Conservation (phyloP, 306 rosid species). For the Acacia acuminata region DNA sequence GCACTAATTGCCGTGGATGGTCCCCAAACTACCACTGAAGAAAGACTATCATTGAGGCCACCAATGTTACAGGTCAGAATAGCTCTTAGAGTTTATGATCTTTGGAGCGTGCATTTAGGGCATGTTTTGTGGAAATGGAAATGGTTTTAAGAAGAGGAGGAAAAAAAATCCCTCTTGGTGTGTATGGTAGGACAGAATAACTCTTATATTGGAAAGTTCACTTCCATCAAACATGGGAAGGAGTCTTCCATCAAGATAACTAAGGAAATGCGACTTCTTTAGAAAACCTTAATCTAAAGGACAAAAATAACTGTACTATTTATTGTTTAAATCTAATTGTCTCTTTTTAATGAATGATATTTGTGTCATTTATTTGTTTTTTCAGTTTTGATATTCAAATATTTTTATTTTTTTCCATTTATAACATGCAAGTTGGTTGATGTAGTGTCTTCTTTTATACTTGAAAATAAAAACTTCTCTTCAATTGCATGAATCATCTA, state of each 20-base stretch:
- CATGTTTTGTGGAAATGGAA: neutral
- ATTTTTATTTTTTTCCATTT: too few species aligned
- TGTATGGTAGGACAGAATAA: neutral
- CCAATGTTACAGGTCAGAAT: conserved; percentile 93
- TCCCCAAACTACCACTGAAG: conserved; percentile 64
- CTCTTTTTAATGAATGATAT: too few species aligned
- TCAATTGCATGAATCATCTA: neutral
- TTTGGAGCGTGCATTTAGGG: conserved; percentile 17
- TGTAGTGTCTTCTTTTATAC: conserved; percentile 18
- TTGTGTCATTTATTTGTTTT: too few species aligned
- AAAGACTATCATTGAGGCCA: conserved; percentile 81
- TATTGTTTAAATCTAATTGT: too few species aligned
- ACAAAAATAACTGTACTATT: too few species aligned
- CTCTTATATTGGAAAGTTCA: neutral
- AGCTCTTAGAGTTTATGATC: conserved; percentile 12
- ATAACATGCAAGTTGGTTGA: neutral
- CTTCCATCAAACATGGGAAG: neutral
- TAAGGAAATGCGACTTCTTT: too few species aligned
- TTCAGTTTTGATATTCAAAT: too few species aligned
- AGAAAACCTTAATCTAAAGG: too few species aligned
- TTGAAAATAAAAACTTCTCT: conserved; percentile 17
- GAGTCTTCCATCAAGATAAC: neutral
- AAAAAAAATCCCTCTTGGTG: neutral
- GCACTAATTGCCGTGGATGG: conserved; percentile 90
- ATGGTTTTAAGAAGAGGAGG: neutral